Conservation (phyloP, 2,329 filamentous ascomycete genomes). For the Anthostomella pinea region DNA sequence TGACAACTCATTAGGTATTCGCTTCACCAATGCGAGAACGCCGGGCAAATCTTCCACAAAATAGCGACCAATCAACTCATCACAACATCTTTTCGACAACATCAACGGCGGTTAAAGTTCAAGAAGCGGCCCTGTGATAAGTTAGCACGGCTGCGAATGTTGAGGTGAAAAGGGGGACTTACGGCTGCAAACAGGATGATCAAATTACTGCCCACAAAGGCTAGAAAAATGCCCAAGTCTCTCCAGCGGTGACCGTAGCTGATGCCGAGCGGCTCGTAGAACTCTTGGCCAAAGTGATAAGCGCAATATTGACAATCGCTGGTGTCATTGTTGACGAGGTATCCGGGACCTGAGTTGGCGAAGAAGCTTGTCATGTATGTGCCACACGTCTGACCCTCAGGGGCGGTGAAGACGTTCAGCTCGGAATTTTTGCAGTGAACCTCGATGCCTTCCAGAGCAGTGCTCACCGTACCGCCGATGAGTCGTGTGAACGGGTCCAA, state of each 20-base stretch:
- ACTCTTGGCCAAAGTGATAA: slow-evolving; percentile 76
- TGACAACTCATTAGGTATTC: no score
- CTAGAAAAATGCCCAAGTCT: slow-evolving; percentile 74
- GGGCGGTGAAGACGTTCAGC: slow-evolving; percentile 66
- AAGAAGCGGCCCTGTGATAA: slow-evolving; percentile 44
- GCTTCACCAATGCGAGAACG: slow-evolving; percentile 2
- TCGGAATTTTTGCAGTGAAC: slow-evolving; percentile 63
- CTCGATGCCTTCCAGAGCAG: slow-evolving; percentile 64
- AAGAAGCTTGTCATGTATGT: slow-evolving; percentile 76
- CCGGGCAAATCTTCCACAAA: slow-evolving; percentile 6
- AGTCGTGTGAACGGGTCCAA: slow-evolving; percentile 81
- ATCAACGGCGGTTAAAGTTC: slow-evolving; percentile 52
- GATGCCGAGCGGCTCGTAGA: slow-evolving; percentile 67
- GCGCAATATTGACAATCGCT: slow-evolving; percentile 77
- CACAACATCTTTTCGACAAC: not conserved
- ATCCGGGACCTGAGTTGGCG: slow-evolving; percentile 63
- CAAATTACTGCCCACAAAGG: slow-evolving; percentile 76
- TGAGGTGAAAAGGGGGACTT: slow-evolving; percentile 26
- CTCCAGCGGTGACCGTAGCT: slow-evolving; percentile 71
- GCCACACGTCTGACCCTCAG: slow-evolving; percentile 64
- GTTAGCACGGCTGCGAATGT: slow-evolving; percentile 13
- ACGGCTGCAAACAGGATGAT: slow-evolving; percentile 56
- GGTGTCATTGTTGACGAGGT: slow-evolving; percentile 65
- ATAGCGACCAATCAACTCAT: not conserved
- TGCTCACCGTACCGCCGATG: slow-evolving; percentile 76